Percentiles rank a stretch among this genome's conserved stretches.
Evolutionary conservation across 139 green algal species (phyloP).

Genomic region (Diplosphaera chodatii): DNA sequence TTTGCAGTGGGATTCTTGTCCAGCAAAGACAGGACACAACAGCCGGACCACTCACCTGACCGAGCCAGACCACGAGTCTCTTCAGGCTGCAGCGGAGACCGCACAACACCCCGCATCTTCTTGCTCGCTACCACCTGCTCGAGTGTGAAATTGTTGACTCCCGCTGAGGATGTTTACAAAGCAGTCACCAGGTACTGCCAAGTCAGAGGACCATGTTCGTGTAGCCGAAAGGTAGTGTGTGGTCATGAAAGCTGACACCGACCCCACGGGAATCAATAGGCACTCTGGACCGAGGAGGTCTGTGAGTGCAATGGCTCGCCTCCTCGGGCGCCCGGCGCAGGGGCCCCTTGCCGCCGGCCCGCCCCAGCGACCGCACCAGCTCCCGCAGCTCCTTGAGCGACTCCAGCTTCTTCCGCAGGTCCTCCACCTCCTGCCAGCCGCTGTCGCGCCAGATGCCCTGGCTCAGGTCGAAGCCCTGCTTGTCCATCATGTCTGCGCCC

Average conservation of each 20-base stretch:
- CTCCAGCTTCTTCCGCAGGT: constrained; percentile 69
- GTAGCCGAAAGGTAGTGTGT: too few species aligned
- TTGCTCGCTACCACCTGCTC: constrained; percentile 44
- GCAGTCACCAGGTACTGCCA: too few species aligned
- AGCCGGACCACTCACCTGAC: constrained; percentile 13
- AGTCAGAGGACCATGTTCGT: too few species aligned
- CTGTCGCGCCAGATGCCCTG: constrained; percentile 59
- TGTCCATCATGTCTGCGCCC: constrained; percentile 51
- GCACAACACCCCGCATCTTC: constrained; percentile 64
- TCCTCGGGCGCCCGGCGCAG: constrained; percentile 63
- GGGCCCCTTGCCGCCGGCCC: constrained; percentile 70
- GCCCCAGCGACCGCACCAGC: constrained; percentile 68
- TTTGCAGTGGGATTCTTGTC: too few species aligned
- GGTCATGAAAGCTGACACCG: too few species aligned
- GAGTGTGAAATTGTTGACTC: neutral
- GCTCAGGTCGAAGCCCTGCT: constrained; percentile 60
- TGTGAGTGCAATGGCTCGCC: constrained; percentile 10
- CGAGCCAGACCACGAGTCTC: constrained; percentile 68
- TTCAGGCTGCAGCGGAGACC: constrained; percentile 72
- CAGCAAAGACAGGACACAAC: too few species aligned
- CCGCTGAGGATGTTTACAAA: neutral
- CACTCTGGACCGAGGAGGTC: too few species aligned
- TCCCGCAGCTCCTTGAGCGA: constrained; percentile 74
- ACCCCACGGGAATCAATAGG: too few species aligned
- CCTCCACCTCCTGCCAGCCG: constrained; percentile 73